Conservation (phyloP, 768 basidiomycete genomes). For the Termitomyces bulborhizus region DNA sequence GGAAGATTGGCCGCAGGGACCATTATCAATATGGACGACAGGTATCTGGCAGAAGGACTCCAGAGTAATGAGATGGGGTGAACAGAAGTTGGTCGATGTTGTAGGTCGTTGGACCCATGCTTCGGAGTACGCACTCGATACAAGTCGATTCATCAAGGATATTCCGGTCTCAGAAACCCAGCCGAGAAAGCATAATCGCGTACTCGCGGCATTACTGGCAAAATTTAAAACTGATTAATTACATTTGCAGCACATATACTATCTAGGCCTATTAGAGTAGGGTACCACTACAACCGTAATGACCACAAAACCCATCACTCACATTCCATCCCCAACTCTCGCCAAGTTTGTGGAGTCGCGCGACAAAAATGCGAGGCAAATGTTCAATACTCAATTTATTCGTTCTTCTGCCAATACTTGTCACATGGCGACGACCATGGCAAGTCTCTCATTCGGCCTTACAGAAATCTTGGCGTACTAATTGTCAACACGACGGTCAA, state of each 20-base stretch:
- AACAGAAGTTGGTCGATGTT: slow-evolving; percentile 41
- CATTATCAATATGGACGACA: slow-evolving; percentile 65
- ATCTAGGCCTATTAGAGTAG: background rate
- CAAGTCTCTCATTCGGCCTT: too few species aligned
- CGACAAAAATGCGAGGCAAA: too few species aligned
- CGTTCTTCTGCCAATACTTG: too few species aligned
- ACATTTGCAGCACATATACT: background rate
- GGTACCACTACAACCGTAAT: background rate
- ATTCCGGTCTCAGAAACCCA: slow-evolving; percentile 10
- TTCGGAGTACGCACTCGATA: slow-evolving; percentile 16
- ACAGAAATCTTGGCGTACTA: too few species aligned
- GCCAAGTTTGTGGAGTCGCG: too few species aligned
- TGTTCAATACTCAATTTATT: too few species aligned
- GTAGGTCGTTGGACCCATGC: slow-evolving; percentile 36
- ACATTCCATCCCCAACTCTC: background rate
- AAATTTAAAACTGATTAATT: slow-evolving; percentile 3
- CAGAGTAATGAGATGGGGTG: slow-evolving; percentile 55
- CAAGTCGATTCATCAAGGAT: slow-evolving; percentile 25
- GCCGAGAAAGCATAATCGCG: background rate
- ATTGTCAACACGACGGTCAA: too few species aligned
- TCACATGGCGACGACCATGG: too few species aligned
- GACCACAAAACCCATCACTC: background rate
- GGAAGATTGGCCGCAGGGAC: slow-evolving; percentile 28
- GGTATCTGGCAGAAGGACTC: slow-evolving; percentile 65
- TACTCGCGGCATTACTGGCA: slow-evolving; percentile 4